Evolutionary conservation across 2,329 filamentous ascomycete genomes (phyloP).

Genomic region (Aschersonia sp.): DNA sequence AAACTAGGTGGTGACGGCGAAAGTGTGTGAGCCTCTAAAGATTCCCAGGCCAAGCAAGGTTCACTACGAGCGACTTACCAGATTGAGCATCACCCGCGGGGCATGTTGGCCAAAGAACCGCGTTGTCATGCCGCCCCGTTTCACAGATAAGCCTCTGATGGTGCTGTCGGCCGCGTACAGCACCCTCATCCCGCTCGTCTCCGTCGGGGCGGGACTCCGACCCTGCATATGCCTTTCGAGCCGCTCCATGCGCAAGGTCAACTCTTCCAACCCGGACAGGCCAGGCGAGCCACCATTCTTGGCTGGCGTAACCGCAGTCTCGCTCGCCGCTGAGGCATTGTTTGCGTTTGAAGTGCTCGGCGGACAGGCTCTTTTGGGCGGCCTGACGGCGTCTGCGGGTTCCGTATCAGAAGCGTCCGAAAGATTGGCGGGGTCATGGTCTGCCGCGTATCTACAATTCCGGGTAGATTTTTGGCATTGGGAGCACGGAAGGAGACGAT

Average conservation of each 20-base stretch:
- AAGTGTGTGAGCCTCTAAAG: background rate
- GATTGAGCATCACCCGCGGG: slow-evolving; percentile 36
- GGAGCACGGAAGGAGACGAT: slow-evolving; percentile 39
- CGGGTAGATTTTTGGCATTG: slow-evolving; percentile 44
- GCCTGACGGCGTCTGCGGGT: slow-evolving; percentile 15
- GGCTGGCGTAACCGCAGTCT: slow-evolving; percentile 10
- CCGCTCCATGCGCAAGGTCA: slow-evolving; percentile 34
- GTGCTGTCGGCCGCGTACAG: slow-evolving; percentile 26
- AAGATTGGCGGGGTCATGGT: slow-evolving; percentile 29
- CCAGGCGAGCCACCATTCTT: slow-evolving; percentile 19
- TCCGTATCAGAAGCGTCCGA: slow-evolving; percentile 35
- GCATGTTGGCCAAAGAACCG: slow-evolving; percentile 39
- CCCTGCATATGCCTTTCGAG: slow-evolving; percentile 35
- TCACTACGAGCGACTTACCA: slow-evolving; percentile 21
- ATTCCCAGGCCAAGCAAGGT: too few relatives aligned
- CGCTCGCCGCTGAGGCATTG: slow-evolving; percentile 9
- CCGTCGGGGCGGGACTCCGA: slow-evolving; percentile 24
- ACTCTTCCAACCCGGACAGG: slow-evolving; percentile 28
- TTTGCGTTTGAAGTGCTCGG: slow-evolving; percentile 10
- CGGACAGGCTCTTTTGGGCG: slow-evolving; percentile 23
- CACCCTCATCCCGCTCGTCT: slow-evolving; percentile 16
- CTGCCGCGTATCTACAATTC: slow-evolving; percentile 35
- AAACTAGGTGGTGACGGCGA: slow-evolving; percentile 1
- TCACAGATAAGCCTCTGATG: slow-evolving; percentile 34
- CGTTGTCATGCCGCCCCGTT: slow-evolving; percentile 29